Conservation (phyloP, 2,329 filamentous ascomycete species). For the Huntiella abstrusa region DNA sequence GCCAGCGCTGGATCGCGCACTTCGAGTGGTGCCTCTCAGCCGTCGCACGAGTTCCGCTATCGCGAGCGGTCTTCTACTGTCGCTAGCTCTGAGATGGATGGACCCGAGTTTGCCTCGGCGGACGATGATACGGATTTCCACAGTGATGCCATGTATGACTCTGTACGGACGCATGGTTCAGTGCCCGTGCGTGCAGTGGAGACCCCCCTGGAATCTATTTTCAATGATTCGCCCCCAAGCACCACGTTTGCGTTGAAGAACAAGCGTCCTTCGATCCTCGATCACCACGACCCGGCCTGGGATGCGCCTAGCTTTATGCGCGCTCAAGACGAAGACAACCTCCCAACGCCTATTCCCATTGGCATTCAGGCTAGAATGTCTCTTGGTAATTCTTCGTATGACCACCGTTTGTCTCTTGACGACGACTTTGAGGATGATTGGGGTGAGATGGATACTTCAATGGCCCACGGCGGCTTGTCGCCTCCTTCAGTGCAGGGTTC, state of each 20-base stretch:
- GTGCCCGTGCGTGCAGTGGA: slow-evolving; percentile 46
- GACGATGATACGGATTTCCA: slow-evolving; percentile 64
- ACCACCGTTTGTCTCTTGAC: slow-evolving; percentile 32
- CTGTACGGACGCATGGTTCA: slow-evolving; percentile 51
- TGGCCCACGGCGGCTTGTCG: slow-evolving; percentile 34
- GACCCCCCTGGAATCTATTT: slow-evolving; percentile 60
- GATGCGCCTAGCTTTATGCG: slow-evolving; percentile 11
- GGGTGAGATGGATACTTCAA: slow-evolving; percentile 29
- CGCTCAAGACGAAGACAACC: slow-evolving; percentile 44
- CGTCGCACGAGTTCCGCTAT: slow-evolving; percentile 13
- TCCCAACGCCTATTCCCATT: slow-evolving; percentile 25
- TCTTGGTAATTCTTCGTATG: slow-evolving; percentile 5
- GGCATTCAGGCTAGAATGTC: slow-evolving; percentile 6
- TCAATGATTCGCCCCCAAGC: slow-evolving; percentile 56
- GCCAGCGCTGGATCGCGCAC: slow-evolving; percentile 13
- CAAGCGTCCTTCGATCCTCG: slow-evolving; percentile 10
- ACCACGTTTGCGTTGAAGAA: slow-evolving; percentile 26
- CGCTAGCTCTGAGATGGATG: slow-evolving; percentile 51
- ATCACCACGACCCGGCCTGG: slow-evolving; percentile 9
- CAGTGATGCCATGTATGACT: slow-evolving; percentile 63
- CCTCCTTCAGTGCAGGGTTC: slow-evolving; percentile 33
- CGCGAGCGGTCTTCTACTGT: slow-evolving; percentile 34
- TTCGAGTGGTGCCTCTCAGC: slow-evolving; percentile 7
- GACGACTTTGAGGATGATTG: slow-evolving; percentile 48
- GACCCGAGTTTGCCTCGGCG: slow-evolving; percentile 42